A percentile compares a stretch with the other conserved stretches of the same genome.
phyloP scores from a whole-genome alignment of 768 basidiomycete species.

The Daedalea quercina region DNA sequence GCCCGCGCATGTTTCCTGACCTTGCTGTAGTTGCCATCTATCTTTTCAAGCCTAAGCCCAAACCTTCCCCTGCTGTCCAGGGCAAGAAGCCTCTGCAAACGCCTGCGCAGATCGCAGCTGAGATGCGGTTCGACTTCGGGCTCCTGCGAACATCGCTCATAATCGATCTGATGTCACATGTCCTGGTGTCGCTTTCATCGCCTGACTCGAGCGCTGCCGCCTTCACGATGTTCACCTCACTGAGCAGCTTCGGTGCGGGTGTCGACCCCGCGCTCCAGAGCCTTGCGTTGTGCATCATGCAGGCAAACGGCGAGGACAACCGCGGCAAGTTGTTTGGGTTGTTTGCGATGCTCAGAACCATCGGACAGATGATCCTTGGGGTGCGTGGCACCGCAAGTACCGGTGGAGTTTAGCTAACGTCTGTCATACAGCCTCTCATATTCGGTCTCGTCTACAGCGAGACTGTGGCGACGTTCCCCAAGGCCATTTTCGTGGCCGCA shows the following conservation, averaged over 20 bases:
- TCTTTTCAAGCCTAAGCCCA: slow-evolving; percentile 44
- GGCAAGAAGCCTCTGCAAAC: slow-evolving; percentile 34
- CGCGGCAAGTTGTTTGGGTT: slow-evolving; percentile 65
- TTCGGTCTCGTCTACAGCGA: slow-evolving; percentile 62
- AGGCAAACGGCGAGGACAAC: slow-evolving; percentile 31
- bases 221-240: slow-evolving; percentile 54
- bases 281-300: slow-evolving; percentile 64
- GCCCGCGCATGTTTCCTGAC: slow-evolving; percentile 17
- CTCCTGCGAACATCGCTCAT: slow-evolving; percentile 58
- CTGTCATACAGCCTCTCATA: slow-evolving; percentile 45
- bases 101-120: slow-evolving; percentile 45
- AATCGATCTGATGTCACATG: slow-evolving; percentile 61
- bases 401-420: neutral
- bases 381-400: slow-evolving; percentile 21
- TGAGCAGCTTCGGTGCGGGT: slow-evolving; percentile 63
- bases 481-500: slow-evolving; percentile 61
- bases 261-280: slow-evolving; percentile 65
- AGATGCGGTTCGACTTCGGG: slow-evolving; percentile 63
- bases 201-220: slow-evolving; percentile 33
- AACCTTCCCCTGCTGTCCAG: slow-evolving; percentile 3
- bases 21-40: slow-evolving; percentile 47
- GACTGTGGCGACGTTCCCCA: slow-evolving; percentile 59
- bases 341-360: slow-evolving; percentile 58
- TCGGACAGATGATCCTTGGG: slow-evolving; percentile 55
- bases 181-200: slow-evolving; percentile 48